Evolutionary conservation across 176 grass and related monocot genomes (phyloP).

Genomic region (Juncus effusus): DNA sequence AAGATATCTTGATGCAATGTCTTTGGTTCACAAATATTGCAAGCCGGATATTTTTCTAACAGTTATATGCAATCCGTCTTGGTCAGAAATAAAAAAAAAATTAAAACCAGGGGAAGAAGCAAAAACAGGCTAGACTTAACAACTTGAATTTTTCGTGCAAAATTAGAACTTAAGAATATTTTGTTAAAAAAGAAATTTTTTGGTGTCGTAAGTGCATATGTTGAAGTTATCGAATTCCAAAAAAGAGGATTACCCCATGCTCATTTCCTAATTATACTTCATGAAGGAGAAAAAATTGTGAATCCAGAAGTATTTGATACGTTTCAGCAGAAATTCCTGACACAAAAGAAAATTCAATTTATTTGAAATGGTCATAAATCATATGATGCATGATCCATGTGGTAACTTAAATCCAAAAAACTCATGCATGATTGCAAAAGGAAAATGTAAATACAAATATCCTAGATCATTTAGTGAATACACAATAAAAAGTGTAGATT

Average conservation of each 20-base stretch:
- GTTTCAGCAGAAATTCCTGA: conserved; percentile 25
- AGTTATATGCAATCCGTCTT: not conserved
- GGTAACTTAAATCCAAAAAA: not conserved
- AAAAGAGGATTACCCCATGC: too few relatives aligned
- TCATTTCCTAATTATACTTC: conserved; percentile 16
- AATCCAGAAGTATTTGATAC: conserved; percentile 16
- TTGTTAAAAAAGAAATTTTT: not conserved
- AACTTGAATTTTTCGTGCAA: not conserved
- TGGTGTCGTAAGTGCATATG: not conserved
- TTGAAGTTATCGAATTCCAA: too few relatives aligned
- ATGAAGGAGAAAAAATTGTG: not conserved
- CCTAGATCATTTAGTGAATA: conserved; percentile 2
- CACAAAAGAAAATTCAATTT: not conserved
- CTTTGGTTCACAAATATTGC: not conserved
- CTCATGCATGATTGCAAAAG: conserved; percentile 21
- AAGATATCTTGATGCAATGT: conserved; percentile 4
- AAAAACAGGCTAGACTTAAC: not conserved
- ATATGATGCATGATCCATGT: conserved; percentile 44
- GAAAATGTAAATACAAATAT: not conserved
- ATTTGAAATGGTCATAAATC: conserved; percentile 7
- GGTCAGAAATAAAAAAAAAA: not conserved
- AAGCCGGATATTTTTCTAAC: not conserved
- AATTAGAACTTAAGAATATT: not conserved
- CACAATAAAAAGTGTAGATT: conserved; percentile 26
- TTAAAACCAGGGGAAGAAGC: not conserved